A percentile compares a stretch with the other conserved stretches of the same genome.
Conservation (phyloP, 495 filamentous ascomycete species). For the Aspergillus mulundensis region DNA sequence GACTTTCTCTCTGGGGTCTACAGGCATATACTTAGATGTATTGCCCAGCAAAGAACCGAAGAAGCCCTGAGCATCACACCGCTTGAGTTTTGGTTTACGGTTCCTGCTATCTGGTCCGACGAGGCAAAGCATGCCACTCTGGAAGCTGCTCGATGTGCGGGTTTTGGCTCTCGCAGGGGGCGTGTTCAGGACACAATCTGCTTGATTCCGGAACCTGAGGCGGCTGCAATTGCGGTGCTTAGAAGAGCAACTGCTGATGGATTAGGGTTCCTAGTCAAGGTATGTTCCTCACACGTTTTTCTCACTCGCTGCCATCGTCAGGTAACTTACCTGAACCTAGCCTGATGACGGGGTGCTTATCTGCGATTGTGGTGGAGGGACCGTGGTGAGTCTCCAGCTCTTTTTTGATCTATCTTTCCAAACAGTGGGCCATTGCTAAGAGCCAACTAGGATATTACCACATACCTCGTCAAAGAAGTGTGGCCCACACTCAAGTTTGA, state of each 20-base stretch:
- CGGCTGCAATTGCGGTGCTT: constrained; percentile 28
- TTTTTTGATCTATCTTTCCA: no score
- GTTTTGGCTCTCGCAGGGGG: constrained; percentile 25
- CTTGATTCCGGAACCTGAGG: constrained; percentile 57
- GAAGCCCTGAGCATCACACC: constrained; percentile 10
- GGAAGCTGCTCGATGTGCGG: constrained; percentile 41
- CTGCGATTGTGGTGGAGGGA: constrained; percentile 37
- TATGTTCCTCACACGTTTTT: background rate
- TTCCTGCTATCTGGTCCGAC: constrained; percentile 24
- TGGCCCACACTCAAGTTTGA: constrained; percentile 19
- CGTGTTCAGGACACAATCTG: constrained; percentile 26
- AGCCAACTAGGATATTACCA: constrained; percentile 27
- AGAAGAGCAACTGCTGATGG: background rate
- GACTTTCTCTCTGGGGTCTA: constrained; percentile 44
- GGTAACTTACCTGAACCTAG: background rate
- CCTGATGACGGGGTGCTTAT: constrained; percentile 17
- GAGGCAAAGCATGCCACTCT: constrained; percentile 14
- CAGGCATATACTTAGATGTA: constrained; percentile 33
- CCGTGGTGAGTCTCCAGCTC: constrained; percentile 21
- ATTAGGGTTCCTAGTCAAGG: background rate
- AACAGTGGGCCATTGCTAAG: no score
- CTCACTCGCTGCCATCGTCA: background rate
- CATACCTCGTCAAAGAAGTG: constrained; percentile 26
- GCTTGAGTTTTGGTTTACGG: constrained; percentile 22
- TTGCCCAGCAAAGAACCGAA: constrained; percentile 3